Base-by-base conservation (phyloP, 2,329 filamentous ascomycete genomes). In the Dichotomopilus funicola region DNA sequence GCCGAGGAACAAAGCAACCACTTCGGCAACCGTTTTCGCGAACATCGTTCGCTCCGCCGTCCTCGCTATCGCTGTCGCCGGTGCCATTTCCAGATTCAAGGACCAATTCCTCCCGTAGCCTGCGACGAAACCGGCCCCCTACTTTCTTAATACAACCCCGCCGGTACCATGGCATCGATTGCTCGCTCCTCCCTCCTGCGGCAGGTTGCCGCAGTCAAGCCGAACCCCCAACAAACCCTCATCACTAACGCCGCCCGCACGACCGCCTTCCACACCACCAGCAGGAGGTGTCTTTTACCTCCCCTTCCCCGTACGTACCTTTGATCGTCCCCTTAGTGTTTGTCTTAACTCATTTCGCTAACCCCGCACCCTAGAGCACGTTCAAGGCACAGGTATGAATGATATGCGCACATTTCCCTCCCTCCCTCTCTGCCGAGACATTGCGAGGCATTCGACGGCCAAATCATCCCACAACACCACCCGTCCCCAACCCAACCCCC, bases 261-360 rank as follows among this genome's bases (percentile, higher is more conserved):
- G 66, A 86, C 91, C 63, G 86, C 88, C 65, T 96, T 99, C 81
- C 91, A 96, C 74, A 89, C 87, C 67, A 89, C 89, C 43, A 80
- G 83, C 73, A 82, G 82, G 74, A 82, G 83, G 72, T 79, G 80
- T 69, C 86, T 92, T 68, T 80, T 99, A 56, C 90, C 92, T 58
- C 86, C 91, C 54, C 82, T 88, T 63, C 91, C 91, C 67, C 94
- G 91, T 94, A 78, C 75, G 87, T 81, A 40, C 35, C 36, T 37
- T 49, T 49, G 13, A 4, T 6, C 6, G 11, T 42, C 12, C 37
- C 37, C 12, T 38, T 38, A 38, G 37, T 42, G 11, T 42, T 10
- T 42, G 12, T 42, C 13, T 42, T 38, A 8, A 9, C 12, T 38
- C 12, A 9, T 38, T 38, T 58, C 60, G 59, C 59, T 65, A 55